Percentiles rank a stretch among this genome's conserved stretches.
Evolutionary conservation across 306 rosid species (phyloP).

Genomic region (Pyrus communis): DNA sequence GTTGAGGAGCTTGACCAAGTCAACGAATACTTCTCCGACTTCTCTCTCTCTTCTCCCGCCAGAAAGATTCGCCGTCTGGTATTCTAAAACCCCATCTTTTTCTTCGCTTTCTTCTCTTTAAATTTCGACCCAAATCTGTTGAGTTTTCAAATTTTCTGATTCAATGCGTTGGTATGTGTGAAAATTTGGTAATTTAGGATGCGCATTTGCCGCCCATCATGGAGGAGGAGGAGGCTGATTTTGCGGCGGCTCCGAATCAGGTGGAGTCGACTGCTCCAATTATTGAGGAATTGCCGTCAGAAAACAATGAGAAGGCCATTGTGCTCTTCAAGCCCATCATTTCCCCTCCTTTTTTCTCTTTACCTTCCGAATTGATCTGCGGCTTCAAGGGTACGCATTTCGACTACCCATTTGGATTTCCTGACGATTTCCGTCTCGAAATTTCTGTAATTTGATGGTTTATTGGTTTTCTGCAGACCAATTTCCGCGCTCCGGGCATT

Average conservation of each 20-base stretch:
- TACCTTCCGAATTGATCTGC: constrained; percentile 40
- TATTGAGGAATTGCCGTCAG: constrained; percentile 18
- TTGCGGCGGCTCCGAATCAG: neutral
- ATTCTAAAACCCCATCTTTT: neutral
- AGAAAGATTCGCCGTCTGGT: constrained; percentile 92
- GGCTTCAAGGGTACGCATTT: constrained; percentile 38
- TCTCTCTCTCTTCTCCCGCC: constrained; percentile 73
- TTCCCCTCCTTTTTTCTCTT: constrained; percentile 10
- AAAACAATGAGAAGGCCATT: constrained; percentile 58
- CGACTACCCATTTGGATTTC: neutral
- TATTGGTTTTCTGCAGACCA: constrained; percentile 29
- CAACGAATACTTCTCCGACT: constrained; percentile 54
- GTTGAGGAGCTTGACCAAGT: constrained; percentile 36
- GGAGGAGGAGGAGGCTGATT: constrained; percentile 41
- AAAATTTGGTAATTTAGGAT: constrained; percentile 25
- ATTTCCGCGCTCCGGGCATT: constrained; percentile 17
- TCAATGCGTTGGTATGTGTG: neutral
- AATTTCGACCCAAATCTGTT: neutral
- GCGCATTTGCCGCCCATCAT: constrained; percentile 58
- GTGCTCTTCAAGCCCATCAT: constrained; percentile 56
- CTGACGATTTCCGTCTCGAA: neutral
- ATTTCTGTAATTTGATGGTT: neutral
- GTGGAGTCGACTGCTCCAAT: neutral
- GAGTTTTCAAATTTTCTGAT: neutral
- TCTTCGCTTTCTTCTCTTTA: neutral